Evolutionary conservation across 768 basidiomycete genomes (phyloP).

Genomic region (Kwoniella dejecticola): DNA sequence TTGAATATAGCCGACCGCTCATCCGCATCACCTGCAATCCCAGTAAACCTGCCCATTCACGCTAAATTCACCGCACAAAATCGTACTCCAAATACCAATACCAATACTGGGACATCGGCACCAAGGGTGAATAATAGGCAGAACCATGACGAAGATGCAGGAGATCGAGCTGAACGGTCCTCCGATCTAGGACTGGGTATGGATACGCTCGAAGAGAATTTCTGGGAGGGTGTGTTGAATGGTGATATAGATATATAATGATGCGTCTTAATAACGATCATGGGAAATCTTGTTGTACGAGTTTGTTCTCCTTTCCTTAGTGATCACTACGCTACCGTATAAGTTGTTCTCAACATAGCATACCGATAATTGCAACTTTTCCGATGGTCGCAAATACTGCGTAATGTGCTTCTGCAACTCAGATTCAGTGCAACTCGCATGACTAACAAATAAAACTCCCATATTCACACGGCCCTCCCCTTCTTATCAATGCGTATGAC

Average conservation of each 20-base stretch:
- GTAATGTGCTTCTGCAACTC: no score
- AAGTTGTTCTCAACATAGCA: no score
- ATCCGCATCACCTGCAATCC: background rate
- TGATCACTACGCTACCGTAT: no score
- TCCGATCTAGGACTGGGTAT: constrained; percentile 12
- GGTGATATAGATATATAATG: constrained; percentile 13
- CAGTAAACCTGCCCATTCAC: background rate
- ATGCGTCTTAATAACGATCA: no score
- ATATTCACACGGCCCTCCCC: no score
- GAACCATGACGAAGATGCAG: background rate
- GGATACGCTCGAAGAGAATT: constrained; percentile 13
- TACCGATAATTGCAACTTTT: no score
- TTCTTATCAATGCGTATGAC: no score
- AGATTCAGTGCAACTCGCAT: no score
- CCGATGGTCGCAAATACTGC: no score
- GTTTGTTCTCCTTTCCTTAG: no score
- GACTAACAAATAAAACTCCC: no score
- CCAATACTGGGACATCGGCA: background rate
- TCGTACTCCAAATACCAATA: background rate
- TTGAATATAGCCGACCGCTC: background rate
- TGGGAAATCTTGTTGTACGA: no score
- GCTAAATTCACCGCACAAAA: background rate
- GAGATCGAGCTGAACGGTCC: constrained; percentile 9
- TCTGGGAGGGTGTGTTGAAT: constrained; percentile 22
- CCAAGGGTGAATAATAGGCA: background rate